Conservation (phyloP, 331 rosid genomes). For the Cydonia oblonga region DNA sequence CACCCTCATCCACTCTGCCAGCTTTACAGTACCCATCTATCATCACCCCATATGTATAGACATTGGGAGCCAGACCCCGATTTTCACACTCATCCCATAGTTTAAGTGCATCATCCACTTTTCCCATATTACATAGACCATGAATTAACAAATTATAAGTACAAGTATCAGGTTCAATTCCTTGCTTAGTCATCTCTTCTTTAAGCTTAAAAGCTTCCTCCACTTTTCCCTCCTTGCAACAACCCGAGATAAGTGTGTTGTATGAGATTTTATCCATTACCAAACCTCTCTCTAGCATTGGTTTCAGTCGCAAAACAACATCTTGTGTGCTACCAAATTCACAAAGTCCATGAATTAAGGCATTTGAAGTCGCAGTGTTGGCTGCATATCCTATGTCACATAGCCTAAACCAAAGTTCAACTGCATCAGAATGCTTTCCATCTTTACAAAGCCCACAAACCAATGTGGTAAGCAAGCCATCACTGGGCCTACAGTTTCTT, state of each 20-base stretch:
- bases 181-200: constrained; percentile 47
- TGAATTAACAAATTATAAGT: constrained; percentile 57
- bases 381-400: constrained; percentile 41
- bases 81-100: constrained; percentile 45
- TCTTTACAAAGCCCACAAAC: constrained; percentile 53
- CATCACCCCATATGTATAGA: constrained; percentile 59
- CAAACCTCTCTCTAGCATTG: constrained; percentile 53
- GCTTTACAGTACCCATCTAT: constrained; percentile 55
- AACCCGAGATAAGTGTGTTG: constrained; percentile 63
- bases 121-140: constrained; percentile 47
- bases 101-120: constrained; percentile 39
- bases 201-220: constrained; percentile 41
- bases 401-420: constrained; percentile 57
- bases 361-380: constrained; percentile 55
- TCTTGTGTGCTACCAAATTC: constrained; percentile 38
- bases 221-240: constrained; percentile 41
- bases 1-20: constrained; percentile 48
- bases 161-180: constrained; percentile 49
- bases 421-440: constrained; percentile 49
- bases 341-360: constrained; percentile 65
- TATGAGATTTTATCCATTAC: constrained; percentile 54
- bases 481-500: constrained; percentile 46
- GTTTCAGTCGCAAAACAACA: constrained; percentile 26
- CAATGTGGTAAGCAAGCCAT: constrained; percentile 52
- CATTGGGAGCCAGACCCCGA: constrained; percentile 43